Evolutionary conservation across 108 stramenopile species (phyloP).

Genomic region (Pinguiococcus pyrenoidosus): DNA sequence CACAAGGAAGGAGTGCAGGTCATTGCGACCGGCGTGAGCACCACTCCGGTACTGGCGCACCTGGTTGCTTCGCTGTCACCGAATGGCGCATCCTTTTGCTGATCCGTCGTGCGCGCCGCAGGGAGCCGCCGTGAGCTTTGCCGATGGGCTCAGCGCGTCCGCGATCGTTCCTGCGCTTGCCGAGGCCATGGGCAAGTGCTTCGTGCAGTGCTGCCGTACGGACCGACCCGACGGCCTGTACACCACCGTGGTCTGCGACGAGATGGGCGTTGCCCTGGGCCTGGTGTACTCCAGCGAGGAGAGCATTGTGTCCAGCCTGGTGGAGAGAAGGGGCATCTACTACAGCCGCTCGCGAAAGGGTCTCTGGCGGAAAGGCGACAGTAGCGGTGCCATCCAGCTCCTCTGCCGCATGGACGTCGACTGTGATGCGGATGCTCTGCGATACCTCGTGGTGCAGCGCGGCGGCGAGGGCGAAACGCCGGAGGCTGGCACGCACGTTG

Average conservation of each 20-base stretch:
- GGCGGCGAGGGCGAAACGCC: constrained; percentile 57
- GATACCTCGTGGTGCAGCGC: constrained; percentile 73
- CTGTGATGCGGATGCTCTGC: constrained; percentile 87
- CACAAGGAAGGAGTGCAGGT: too few relatives aligned
- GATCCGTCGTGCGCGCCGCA: too few relatives aligned
- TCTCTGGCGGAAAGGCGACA: constrained; percentile 87
- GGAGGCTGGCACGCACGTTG: not conserved
- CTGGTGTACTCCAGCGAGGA: constrained; percentile 77
- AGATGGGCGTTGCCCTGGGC: constrained; percentile 58
- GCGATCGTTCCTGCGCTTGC: too few relatives aligned
- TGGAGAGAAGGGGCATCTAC: constrained; percentile 78
- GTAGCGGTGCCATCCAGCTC: constrained; percentile 75
- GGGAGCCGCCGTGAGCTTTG: too few relatives aligned
- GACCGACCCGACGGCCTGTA: constrained; percentile 77
- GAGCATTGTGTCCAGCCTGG: constrained; percentile 50
- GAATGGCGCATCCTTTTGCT: too few relatives aligned
- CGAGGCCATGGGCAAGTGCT: too few relatives aligned
- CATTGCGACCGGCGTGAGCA: too few relatives aligned
- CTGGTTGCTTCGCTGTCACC: too few relatives aligned
- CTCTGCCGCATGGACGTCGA: constrained; percentile 71
- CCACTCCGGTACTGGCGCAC: too few relatives aligned
- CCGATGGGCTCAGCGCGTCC: too few relatives aligned
- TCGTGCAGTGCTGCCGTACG: constrained; percentile 31
- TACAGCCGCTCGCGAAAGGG: constrained; percentile 52
- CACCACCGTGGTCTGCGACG: constrained; percentile 83